phyloP scores from a whole-genome alignment of 352 stramenopile genomes.

The Phytophthora fragariaefolia region DNA sequence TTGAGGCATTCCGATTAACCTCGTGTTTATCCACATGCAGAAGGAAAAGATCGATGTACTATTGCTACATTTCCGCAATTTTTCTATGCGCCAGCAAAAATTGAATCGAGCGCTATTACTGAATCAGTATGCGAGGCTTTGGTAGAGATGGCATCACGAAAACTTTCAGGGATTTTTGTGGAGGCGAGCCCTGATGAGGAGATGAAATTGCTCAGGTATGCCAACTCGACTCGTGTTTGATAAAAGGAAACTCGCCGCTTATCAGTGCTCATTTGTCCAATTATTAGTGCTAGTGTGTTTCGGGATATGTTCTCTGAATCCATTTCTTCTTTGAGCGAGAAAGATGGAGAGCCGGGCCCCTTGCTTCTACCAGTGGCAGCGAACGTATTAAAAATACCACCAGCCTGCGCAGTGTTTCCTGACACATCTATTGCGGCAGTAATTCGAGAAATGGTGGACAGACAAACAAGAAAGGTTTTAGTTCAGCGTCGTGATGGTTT shows the following conservation, averaged over 20 bases:
- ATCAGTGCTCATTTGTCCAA: too few species aligned
- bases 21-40: constrained; percentile 19
- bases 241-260: too few species aligned
- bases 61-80: constrained; percentile 56
- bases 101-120: constrained; percentile 16
- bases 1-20: constrained; percentile 1
- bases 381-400: constrained; percentile 20
- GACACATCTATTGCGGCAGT: constrained; percentile 52
- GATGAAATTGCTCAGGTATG: constrained; percentile 30
- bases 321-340: constrained; percentile 20
- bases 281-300: constrained; percentile 27
- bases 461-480: constrained; percentile 39
- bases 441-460: constrained; percentile 54
- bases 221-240: not conserved
- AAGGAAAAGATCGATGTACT: constrained; percentile 41
- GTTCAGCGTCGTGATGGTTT: constrained; percentile 33
- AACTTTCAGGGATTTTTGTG: constrained; percentile 42
- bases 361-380: constrained; percentile 40
- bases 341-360: constrained; percentile 21
- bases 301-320: constrained; percentile 41
- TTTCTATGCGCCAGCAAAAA: constrained; percentile 48
- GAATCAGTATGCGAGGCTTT: constrained; percentile 47
- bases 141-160: constrained; percentile 37
- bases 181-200: constrained; percentile 10
- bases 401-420: constrained; percentile 23